phyloP scores from a whole-genome alignment of 805 yeast species.

The Wickerhamiella occidentalis region DNA sequence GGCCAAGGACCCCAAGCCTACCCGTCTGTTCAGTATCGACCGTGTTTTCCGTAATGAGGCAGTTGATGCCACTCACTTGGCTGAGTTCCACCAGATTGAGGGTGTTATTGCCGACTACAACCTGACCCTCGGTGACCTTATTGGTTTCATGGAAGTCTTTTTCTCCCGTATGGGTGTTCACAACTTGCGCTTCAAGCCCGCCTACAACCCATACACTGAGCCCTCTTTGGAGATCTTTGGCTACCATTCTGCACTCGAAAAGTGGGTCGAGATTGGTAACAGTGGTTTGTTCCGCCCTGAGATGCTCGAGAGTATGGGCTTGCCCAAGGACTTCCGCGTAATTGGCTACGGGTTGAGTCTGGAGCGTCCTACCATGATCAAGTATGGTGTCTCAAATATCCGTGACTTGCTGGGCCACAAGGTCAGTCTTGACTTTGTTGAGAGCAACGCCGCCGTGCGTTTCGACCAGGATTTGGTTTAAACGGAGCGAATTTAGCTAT shows the following conservation, averaged over 20 bases:
- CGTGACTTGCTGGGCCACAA: conserved; percentile 96
- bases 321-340: conserved; percentile 86
- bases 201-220: conserved; percentile 98
- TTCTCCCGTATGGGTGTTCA: conserved; percentile 95
- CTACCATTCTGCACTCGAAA: conserved; percentile 84
- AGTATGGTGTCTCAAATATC: conserved; percentile 88
- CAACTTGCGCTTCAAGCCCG: conserved; percentile 92
- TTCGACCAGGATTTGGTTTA: conserved; percentile 60
- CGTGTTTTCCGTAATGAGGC: conserved; percentile 99
- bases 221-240: conserved; percentile 97
- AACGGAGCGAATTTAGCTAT: neutral
- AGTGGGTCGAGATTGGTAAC: conserved; percentile 99
- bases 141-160: conserved; percentile 96
- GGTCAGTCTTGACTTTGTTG: conserved; percentile 87
- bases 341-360: conserved; percentile 95
- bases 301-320: conserved; percentile 97
- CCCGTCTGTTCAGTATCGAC: conserved; percentile 88
- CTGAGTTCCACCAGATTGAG: conserved; percentile 98
- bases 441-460: conserved; percentile 95
- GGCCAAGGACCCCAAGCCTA: conserved; percentile 76
- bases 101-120: conserved; percentile 97
- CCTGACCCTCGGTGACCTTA: conserved; percentile 87
- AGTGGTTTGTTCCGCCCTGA: conserved; percentile 99
- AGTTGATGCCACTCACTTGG: conserved; percentile 97
- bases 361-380: conserved; percentile 99